Evolutionary conservation across 2,329 filamentous ascomycete species (phyloP), one percentile per base, ranked within the genome.

Genomic region (Colletotrichum siamense): DNA sequence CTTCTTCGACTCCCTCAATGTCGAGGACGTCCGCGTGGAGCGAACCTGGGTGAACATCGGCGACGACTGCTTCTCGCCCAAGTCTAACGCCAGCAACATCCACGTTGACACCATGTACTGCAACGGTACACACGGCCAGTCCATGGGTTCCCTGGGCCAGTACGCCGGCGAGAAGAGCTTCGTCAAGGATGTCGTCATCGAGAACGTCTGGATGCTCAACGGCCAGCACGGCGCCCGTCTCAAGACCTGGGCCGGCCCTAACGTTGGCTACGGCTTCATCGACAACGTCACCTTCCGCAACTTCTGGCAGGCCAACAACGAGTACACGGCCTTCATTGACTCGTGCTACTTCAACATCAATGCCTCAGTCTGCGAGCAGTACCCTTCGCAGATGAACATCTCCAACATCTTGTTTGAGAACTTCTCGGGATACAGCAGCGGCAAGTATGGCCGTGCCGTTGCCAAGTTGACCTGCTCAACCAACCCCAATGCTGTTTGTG

Each of bases 41-140:
- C 69, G 77, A 8, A 73, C 68, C 13, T 78, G 77, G 77, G 77
- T 94, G 75, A 88, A 92, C 81, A 94, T 94, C 78, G 92, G 92
- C 49, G 92, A 94, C 77, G 88, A 93, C 81, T 93, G 92, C 77
- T 89, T 93, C 55, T 90, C 89, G 2, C 92, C 92, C 86, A 93
- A 93, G 83, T 91, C 91, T 13, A 93, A 93, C 83, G 89, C 86
- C 78, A 91, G 90, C 52, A 85, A 91, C 78, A 89, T 92, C 22
- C 81, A 92, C 28, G 88, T 92, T 9, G 89, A 92, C 81, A 91
- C 91, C 78, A 84, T 93, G 6, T 82, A 87, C 77, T 93, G 91
- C 85, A 92, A 91, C 78, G 77, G 91, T 69, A 91, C 88, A 9
- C 91, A 93, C 82, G 91, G 91, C 59, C 91, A 93, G 79, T 89